These are phyloP conservation scores for Phytophthora pluvialis DNA, from an alignment of 352 stramenopile genomes.

Conservation along the genomic window DNA sequence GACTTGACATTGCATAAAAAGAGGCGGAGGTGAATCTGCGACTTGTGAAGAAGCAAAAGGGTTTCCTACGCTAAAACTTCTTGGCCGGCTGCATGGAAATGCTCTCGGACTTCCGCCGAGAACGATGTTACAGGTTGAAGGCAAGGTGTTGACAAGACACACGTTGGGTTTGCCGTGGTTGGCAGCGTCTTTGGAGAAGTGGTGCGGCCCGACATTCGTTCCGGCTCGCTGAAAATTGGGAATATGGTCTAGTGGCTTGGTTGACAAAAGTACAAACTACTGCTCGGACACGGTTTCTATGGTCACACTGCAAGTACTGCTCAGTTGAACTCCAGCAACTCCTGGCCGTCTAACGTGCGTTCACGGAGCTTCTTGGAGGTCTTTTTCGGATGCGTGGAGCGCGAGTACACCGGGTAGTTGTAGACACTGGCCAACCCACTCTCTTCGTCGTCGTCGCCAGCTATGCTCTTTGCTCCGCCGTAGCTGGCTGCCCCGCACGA, in stretches of 20 bases:
- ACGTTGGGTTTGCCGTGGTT: neutral
- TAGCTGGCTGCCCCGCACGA: constrained; percentile 1
- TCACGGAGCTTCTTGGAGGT: constrained; percentile 60
- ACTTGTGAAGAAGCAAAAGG: constrained; percentile 6
- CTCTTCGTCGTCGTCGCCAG: constrained; percentile 25
- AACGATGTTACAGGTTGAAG: constrained; percentile 38
- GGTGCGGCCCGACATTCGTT: neutral
- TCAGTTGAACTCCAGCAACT: constrained; percentile 68
- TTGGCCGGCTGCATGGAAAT: constrained; percentile 31
- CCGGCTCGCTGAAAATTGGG: neutral
- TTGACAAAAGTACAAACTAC: constrained; percentile 28
- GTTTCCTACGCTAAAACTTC: neutral
- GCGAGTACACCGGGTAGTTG: constrained; percentile 66
- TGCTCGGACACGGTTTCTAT: constrained; percentile 22
- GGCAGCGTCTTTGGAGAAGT: too few relatives aligned
- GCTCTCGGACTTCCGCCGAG: constrained; percentile 13
- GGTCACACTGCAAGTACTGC: constrained; percentile 19
- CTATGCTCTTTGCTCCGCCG: constrained; percentile 17
- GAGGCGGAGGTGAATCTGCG: constrained; percentile 4
- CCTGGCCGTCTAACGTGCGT: constrained; percentile 39
- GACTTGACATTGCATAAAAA: constrained; percentile 33
- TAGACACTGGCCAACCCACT: constrained; percentile 43
- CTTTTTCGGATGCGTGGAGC: constrained; percentile 45
- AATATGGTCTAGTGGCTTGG: constrained; percentile 16
- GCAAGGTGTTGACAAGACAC: constrained; percentile 35